Conservation (phyloP, 441 rosid genomes). For the Mallotus japonicus region DNA sequence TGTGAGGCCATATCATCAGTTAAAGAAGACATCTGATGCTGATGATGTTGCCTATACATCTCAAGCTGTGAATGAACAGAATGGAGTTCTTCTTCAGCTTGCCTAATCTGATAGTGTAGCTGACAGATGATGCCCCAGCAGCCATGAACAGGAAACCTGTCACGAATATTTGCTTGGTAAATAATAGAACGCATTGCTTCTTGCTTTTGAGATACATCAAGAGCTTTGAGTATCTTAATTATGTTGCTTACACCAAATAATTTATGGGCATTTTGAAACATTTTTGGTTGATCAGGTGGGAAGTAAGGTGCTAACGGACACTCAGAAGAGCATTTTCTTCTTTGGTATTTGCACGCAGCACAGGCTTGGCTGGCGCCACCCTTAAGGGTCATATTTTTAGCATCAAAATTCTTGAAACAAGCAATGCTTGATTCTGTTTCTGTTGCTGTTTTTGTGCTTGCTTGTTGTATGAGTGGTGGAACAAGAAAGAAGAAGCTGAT, state of each 20-base stretch:
- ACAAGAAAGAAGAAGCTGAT: too few relatives aligned
- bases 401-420: conserved; percentile 19
- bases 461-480: not conserved
- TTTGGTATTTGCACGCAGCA: conserved; percentile 88
- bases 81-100: conserved; percentile 57
- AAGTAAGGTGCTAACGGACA: conserved; percentile 79
- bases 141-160: conserved; percentile 74
- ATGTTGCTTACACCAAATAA: conserved; percentile 82
- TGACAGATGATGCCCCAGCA: conserved; percentile 60
- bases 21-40: conserved; percentile 32
- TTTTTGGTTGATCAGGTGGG: conserved; percentile 64
- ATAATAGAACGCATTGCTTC: conserved; percentile 86
- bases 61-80: conserved; percentile 53
- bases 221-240: conserved; percentile 47
- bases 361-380: conserved; percentile 87
- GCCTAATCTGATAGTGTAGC: conserved; percentile 43
- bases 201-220: conserved; percentile 43
- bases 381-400: conserved; percentile 66
- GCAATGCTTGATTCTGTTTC: too few relatives aligned
- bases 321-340: conserved; percentile 62
- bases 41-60: conserved; percentile 45
- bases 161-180: conserved; percentile 65
- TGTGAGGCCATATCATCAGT: conserved; percentile 58
- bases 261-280: conserved; percentile 73
- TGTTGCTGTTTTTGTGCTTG: not conserved